Evolutionary conservation across 208 protist genomes (phyloP), one percentile per base, ranked within the genome.

Genomic region (Wallacemonas sp.): DNA sequence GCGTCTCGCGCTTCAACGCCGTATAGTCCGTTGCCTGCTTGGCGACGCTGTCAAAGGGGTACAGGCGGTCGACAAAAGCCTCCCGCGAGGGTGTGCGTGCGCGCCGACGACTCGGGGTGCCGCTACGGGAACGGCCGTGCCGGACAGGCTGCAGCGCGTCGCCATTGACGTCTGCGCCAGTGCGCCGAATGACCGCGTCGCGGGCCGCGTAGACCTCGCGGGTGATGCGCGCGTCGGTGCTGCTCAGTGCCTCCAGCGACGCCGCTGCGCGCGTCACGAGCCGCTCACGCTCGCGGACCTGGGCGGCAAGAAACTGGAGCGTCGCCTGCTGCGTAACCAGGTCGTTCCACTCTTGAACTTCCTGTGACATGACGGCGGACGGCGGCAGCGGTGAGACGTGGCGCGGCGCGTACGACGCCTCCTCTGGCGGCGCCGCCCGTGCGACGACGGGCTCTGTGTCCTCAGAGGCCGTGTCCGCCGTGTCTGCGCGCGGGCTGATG

Each of bases 211-310:
- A 79, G 29, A 81, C 45, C 66, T 82, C 69, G 61, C 50, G 22
- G 58, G 69, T 80, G 17, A 73, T 41, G 22, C 45, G 63, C 30
- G 27, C 29, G 54, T 66, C 32, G 4, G 27, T 38, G 42, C 52
- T 0, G 1, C 19, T 52, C 30, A 67, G 58, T 4, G 50, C 19
- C 21, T 61, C 64, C 1, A 60, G 36, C 9, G 55, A 39, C 29
- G 13, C 45, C 17, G 33, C 38, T 19, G 52, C 38, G 36, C 62
- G 63, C 21, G 29, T 45, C 17, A 68, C 24, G 6, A 24, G 12
- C 1, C 70, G 71, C 74, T 87, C 77, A 24, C 74, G 68, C 58
- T 52, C 50, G 37, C 76, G 71, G 62, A 71, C 69, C 55, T 34
- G 45, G 1, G 33, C 42, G 3, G 68, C 48, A 3, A 84, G 73